Evolutionary conservation across 805 yeast genomes (phyloP).

Genomic region (Yamadazyma ubonensis): DNA sequence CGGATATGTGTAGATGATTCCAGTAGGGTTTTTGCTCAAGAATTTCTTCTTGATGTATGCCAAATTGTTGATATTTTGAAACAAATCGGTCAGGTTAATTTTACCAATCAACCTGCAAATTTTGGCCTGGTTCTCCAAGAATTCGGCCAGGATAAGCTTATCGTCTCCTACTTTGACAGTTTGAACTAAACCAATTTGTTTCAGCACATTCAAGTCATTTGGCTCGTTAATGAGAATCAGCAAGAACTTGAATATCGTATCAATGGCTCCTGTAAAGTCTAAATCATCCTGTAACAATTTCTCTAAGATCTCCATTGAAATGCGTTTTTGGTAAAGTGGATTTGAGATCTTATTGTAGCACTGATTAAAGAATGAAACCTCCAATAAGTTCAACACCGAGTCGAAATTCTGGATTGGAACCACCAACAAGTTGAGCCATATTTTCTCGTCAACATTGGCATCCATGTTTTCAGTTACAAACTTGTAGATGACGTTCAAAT

Average conservation of each 20-base stretch:
- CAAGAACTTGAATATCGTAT: constrained; percentile 59
- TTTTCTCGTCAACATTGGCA: constrained; percentile 27
- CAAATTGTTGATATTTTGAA: constrained; percentile 31
- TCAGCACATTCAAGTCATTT: constrained; percentile 31
- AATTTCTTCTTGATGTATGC: constrained; percentile 41
- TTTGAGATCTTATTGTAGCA: constrained; percentile 55
- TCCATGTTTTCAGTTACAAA: constrained; percentile 47
- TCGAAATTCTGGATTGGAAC: constrained; percentile 48
- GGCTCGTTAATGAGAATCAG: constrained; percentile 49
- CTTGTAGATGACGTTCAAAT: constrained; percentile 60
- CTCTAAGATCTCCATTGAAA: constrained; percentile 62
- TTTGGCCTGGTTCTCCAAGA: constrained; percentile 52
- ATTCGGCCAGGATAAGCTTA: constrained; percentile 33
- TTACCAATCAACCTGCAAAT: constrained; percentile 71
- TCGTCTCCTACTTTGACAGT: constrained; percentile 31
- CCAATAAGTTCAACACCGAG: constrained; percentile 40
- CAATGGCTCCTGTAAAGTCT: constrained; percentile 48
- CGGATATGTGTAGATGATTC: constrained; percentile 69
- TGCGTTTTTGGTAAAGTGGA: constrained; percentile 48
- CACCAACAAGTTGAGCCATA: constrained; percentile 47
- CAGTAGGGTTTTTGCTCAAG: constrained; percentile 53
- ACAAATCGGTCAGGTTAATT: constrained; percentile 44
- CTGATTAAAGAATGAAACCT: constrained; percentile 49
- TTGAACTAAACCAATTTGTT: constrained; percentile 39
- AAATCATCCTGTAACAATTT: constrained; percentile 43